phyloP scores from a whole-genome alignment of 441 rosid genomes.

The Pelargonium myrrhifolium region DNA sequence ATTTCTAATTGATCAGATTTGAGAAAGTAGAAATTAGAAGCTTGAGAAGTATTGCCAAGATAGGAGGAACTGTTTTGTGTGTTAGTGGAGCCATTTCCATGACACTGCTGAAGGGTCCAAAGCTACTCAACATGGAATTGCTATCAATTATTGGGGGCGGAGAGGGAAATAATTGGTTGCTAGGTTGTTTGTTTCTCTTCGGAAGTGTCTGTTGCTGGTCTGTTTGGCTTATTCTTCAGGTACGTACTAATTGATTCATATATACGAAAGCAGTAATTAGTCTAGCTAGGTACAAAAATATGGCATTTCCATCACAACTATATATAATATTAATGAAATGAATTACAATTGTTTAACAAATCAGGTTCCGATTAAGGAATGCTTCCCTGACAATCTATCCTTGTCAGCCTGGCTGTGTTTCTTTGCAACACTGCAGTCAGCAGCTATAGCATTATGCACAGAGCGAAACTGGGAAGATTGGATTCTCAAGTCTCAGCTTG shows the following conservation, averaged over 20 bases:
- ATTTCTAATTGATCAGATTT: no score
- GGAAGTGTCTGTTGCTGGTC: constrained; percentile 49
- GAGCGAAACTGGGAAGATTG: constrained; percentile 35
- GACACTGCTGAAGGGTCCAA: constrained; percentile 56
- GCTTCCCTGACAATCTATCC: constrained; percentile 46
- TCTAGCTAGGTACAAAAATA: no score
- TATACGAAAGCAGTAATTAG: no score
- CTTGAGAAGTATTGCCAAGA: constrained; percentile 50
- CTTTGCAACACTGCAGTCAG: constrained; percentile 48
- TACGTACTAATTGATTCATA: no score
- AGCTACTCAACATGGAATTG: constrained; percentile 31
- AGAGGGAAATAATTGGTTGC: constrained; percentile 40
- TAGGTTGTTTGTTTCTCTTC: constrained; percentile 42
- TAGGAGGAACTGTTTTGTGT: constrained; percentile 47
- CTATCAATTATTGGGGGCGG: constrained; percentile 21
- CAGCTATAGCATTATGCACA: constrained; percentile 29
- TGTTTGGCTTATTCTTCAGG: constrained; percentile 53
- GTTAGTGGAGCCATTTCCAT: constrained; percentile 64
- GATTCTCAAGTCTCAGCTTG: constrained; percentile 38
- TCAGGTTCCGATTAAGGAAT: constrained; percentile 47
- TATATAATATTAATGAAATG: no score
- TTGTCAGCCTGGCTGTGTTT: constrained; percentile 50
- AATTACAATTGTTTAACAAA: not conserved
- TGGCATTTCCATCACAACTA: no score
- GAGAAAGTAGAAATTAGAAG: constrained; percentile 45